A percentile compares a stretch with the other conserved stretches of the same genome.
These are phyloP conservation scores for Russula sp. DNA, from an alignment of 768 basidiomycete genomes.

Conservation along the genomic window DNA sequence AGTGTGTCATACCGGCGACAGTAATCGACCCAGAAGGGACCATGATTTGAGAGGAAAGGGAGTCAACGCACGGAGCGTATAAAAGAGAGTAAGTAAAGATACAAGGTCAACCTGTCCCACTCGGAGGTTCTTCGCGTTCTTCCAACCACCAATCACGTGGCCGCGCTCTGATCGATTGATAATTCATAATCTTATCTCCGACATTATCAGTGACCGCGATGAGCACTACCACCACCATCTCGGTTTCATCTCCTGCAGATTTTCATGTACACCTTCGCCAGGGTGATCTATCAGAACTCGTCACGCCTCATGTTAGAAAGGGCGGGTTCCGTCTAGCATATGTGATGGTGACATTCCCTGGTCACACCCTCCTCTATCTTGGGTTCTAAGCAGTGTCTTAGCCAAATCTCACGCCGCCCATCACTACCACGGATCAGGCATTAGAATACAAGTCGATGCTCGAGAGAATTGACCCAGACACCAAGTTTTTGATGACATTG, in stretches of 20 bases:
- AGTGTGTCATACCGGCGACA: slow-evolving; percentile 57
- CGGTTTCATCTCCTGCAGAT: slow-evolving; percentile 67
- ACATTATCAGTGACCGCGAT: slow-evolving; percentile 24
- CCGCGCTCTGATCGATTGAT: slow-evolving; percentile 5
- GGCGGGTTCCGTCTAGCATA: slow-evolving; percentile 92
- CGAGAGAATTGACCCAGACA: slow-evolving; percentile 63
- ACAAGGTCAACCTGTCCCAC: not conserved
- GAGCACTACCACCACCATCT: slow-evolving; percentile 38
- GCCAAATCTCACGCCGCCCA: slow-evolving; percentile 92
- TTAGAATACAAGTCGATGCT: slow-evolving; percentile 74
- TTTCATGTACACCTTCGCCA: slow-evolving; percentile 98
- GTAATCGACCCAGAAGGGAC: slow-evolving; percentile 84
- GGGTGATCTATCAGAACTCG: slow-evolving; percentile 71
- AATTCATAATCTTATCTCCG: slow-evolving; percentile 9
- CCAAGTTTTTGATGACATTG: slow-evolving; percentile 92
- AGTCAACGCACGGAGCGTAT: not conserved
- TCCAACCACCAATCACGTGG: slow-evolving; percentile 25
- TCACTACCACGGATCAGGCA: slow-evolving; percentile 76
- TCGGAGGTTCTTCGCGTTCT: not conserved
- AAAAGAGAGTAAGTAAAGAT: not conserved
- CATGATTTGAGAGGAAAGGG: slow-evolving; percentile 18
- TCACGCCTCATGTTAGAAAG: slow-evolving; percentile 81
- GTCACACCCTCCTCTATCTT: not conserved
- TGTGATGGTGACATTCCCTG: slow-evolving; percentile 70
- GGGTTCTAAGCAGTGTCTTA: slow-evolving; percentile 28